Percentiles rank a stretch among this genome's conserved stretches.
Conservation (phyloP, 139 green algal genomes). For the Yamagishiella unicocca region DNA sequence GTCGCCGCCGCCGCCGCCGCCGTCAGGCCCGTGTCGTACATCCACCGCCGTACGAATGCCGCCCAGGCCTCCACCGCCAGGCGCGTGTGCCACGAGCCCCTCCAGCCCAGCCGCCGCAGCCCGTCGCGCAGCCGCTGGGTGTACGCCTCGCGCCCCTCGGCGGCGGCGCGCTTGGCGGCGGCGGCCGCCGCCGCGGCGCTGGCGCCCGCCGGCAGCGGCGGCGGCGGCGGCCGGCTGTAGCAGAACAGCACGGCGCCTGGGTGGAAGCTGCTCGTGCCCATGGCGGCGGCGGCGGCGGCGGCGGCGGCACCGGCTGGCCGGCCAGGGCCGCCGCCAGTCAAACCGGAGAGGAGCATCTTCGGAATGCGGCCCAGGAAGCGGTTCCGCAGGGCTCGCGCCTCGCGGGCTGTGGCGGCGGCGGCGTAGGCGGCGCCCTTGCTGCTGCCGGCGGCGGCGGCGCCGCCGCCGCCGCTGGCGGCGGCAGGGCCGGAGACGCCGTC, state of each 20-base stretch:
- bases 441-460: not conserved
- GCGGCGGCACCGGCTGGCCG: not conserved
- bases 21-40: constrained; percentile 37
- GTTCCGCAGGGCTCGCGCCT: constrained; percentile 21
- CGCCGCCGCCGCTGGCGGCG: not conserved
- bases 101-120: constrained; percentile 33
- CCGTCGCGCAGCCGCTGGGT: not conserved
- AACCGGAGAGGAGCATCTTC: constrained; percentile 6
- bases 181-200: constrained; percentile 10
- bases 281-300: not conserved
- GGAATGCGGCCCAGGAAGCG: not conserved
- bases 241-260: constrained; percentile 27
- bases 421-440: constrained; percentile 29
- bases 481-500: not conserved
- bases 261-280: not conserved
- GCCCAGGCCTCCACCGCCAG: constrained; percentile 20
- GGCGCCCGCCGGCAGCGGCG: constrained; percentile 41
- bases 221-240: constrained; percentile 40
- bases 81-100: not conserved
- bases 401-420: constrained; percentile 32
- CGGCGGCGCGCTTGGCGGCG: constrained; percentile 40
- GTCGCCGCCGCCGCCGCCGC: constrained; percentile 19
- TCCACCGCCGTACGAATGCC: constrained; percentile 26
- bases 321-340: not conserved
- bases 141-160: constrained; percentile 20